These are phyloP conservation scores for Pulveroboletus sp. DNA, from an alignment of 768 basidiomycete species.

Conservation along the genomic window DNA sequence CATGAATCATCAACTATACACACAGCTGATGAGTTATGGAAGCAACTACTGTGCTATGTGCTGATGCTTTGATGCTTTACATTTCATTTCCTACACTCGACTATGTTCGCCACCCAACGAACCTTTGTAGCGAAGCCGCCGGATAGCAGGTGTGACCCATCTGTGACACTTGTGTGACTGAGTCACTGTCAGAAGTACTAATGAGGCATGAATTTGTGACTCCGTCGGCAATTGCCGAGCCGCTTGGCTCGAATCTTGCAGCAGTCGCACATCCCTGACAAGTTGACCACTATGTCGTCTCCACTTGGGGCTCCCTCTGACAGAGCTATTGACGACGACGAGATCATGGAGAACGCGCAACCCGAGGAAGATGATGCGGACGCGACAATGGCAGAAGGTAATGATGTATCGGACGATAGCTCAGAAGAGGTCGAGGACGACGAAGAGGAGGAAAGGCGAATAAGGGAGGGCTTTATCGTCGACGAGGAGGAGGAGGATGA, in stretches of 20 bases:
- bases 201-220: slow-evolving; percentile 14
- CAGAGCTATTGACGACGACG: slow-evolving; percentile 42
- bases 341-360: slow-evolving; percentile 52
- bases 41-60: too few species aligned
- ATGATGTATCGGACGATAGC: slow-evolving; percentile 63
- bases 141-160: background rate
- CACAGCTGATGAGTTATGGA: too few species aligned
- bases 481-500: slow-evolving; percentile 90
- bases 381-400: slow-evolving; percentile 43
- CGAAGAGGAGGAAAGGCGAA: slow-evolving; percentile 75
- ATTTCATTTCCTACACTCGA: background rate
- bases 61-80: background rate
- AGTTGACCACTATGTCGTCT: slow-evolving; percentile 50
- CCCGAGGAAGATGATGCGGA: slow-evolving; percentile 56
- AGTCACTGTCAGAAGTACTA: background rate
- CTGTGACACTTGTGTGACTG: background rate
- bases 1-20: too few species aligned
- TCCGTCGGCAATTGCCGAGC: slow-evolving; percentile 25
- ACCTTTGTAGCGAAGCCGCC: too few species aligned
- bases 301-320: slow-evolving; percentile 36
- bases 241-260: slow-evolving; percentile 2
- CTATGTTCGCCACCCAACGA: slow-evolving; percentile 2
- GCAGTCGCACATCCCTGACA: slow-evolving; percentile 2
- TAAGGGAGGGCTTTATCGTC: slow-evolving; percentile 89
- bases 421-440: slow-evolving; percentile 90